A percentile compares a stretch with the other conserved stretches of the same genome.
phyloP scores from a whole-genome alignment of 371 early-diverging fungal genomes.

The Entomophthora muscae region DNA sequence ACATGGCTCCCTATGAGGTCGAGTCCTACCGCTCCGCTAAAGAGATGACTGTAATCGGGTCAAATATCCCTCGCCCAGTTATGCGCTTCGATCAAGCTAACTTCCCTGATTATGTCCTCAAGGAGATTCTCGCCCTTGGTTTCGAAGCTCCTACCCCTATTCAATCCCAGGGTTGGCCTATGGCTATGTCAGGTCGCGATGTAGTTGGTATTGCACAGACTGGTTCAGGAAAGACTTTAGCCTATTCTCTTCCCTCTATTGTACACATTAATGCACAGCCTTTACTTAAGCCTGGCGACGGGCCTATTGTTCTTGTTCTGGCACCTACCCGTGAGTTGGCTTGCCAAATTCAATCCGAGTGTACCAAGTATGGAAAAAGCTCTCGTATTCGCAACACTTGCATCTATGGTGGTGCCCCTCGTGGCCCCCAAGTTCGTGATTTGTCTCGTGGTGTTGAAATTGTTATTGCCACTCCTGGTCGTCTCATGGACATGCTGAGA shows the following conservation, averaged over 20 bases:
- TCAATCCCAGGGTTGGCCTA: constrained; percentile 51
- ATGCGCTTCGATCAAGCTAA: constrained; percentile 76
- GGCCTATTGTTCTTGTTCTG: constrained; percentile 51
- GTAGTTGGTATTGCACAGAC: constrained; percentile 83
- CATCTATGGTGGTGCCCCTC: constrained; percentile 84
- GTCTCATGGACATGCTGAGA: constrained; percentile 89
- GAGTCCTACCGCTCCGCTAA: constrained; percentile 29
- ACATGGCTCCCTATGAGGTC: constrained; percentile 31
- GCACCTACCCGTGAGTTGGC: constrained; percentile 86
- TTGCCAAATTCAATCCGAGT: constrained; percentile 65
- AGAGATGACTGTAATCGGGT: constrained; percentile 45
- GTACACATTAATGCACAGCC: constrained; percentile 73
- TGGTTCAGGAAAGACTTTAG: constrained; percentile 61
- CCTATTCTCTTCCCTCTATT: constrained; percentile 65
- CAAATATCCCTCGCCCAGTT: constrained; percentile 50
- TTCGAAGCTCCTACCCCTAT: constrained; percentile 60
- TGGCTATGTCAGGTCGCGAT: constrained; percentile 59
- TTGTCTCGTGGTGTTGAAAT: constrained; percentile 74
- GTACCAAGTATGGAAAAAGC: constrained; percentile 58
- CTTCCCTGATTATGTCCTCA: constrained; percentile 54
- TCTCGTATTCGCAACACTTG: constrained; percentile 30
- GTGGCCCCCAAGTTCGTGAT: constrained; percentile 75
- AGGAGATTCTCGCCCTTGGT: constrained; percentile 34
- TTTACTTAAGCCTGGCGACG: constrained; percentile 24
- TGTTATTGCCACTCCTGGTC: constrained; percentile 85